Base-by-base conservation (phyloP, 2,329 filamentous ascomycete species). In the Fusarium tupiense region DNA sequence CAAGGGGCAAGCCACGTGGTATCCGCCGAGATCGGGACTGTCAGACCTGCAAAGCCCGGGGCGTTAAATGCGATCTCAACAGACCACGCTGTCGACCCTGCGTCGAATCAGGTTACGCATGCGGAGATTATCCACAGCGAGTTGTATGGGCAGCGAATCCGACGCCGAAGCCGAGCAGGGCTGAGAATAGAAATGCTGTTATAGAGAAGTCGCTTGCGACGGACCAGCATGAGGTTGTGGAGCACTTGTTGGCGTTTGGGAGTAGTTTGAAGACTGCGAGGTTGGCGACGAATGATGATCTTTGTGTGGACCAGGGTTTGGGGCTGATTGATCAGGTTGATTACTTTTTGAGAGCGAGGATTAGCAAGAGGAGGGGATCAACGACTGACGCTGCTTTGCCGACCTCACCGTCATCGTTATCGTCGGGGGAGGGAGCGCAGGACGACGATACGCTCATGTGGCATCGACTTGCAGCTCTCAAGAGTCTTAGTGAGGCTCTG, bases 401-500 rank as follows among this genome's bases (percentile, higher is more conserved):
- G 2, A n/a, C 40, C n/a, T 68, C 64, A 29, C 20, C 52, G 1
- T n/a, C 47, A 1, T 33, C 67, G 0, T 47, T 54, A 11, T 68
- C 50, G 1, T 40, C 50, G 0, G 40, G 40, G 1, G 46, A 64
- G 3, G 29, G 22, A 0, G 4, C 33, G 6, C 46, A 69, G n/a
- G 46, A 70, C 4, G 47, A 54, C 3, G 58, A 69, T 19, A 37
- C 56, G 8, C 64, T 62, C 12, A 77, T 78, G 24, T 73, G 64
- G 31, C 75, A 76, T 50, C 78, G 77, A 4, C 78, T 85, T 0
- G 78, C 80, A 0, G 83, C 82, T 0, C 72, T 85, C 8, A 78
- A 80, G 44, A 80, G 81, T 22, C 78, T 85, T 17, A 84, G 81
- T 64, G 78, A 81, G 46, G 81, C 83, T 11, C 77, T 86, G 6